Evolutionary conservation across 305 asterid species (phyloP).

Genomic region (Euphrasia arctica): DNA sequence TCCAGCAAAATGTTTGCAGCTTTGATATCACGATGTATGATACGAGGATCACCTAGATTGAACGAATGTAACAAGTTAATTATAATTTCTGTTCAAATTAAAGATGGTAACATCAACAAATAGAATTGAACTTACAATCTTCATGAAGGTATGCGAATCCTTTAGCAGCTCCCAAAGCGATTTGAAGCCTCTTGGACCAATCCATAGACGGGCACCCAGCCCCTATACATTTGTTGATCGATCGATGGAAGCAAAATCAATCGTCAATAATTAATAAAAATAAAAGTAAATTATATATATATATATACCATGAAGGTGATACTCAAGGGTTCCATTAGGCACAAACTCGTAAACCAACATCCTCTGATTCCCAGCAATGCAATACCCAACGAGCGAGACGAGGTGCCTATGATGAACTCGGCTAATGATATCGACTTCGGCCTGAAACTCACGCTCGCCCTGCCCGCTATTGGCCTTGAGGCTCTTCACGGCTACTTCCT

Average conservation of each 20-base stretch:
- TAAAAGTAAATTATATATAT: background rate
- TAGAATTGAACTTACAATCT: slow-evolving; percentile 50
- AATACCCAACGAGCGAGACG: slow-evolving; percentile 81
- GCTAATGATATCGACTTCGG: slow-evolving; percentile 91
- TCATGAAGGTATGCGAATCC: slow-evolving; percentile 95
- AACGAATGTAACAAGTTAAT: too few species aligned
- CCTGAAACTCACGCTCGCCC: slow-evolving; percentile 92
- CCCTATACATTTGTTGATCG: slow-evolving; percentile 31
- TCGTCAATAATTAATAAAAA: too few species aligned
- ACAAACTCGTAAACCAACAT: slow-evolving; percentile 84
- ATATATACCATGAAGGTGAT: slow-evolving; percentile 69
- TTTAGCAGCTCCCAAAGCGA: slow-evolving; percentile 86
- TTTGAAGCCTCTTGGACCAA: slow-evolving; percentile 59
- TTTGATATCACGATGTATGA: slow-evolving; percentile 87
- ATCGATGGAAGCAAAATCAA: background rate
- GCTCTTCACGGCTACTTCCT: slow-evolving; percentile 77
- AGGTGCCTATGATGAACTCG: slow-evolving; percentile 88
- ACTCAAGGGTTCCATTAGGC: slow-evolving; percentile 64
- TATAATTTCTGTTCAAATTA: too few species aligned
- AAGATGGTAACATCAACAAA: too few species aligned
- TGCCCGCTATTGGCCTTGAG: slow-evolving; percentile 78
- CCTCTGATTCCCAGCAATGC: slow-evolving; percentile 74
- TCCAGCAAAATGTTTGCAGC: slow-evolving; percentile 80
- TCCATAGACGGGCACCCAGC: slow-evolving; percentile 56
- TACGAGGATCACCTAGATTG: slow-evolving; percentile 80